phyloP scores from a whole-genome alignment of 2,329 filamentous ascomycete genomes.

The Capronia coronata region DNA sequence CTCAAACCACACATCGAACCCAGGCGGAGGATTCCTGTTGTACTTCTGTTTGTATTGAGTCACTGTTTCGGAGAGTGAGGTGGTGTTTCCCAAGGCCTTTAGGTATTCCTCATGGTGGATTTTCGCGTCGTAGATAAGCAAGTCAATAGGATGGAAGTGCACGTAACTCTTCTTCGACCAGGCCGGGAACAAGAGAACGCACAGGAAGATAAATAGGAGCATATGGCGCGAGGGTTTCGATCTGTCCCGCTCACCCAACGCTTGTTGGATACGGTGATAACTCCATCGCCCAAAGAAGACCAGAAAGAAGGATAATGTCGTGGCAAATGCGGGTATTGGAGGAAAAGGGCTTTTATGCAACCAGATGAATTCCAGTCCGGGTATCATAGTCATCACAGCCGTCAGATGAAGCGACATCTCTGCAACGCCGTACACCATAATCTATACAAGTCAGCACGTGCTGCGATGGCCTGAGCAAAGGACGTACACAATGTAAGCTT shows the following conservation, averaged over 20 bases:
- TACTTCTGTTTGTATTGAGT: conserved; percentile 49
- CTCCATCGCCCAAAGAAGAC: conserved; percentile 23
- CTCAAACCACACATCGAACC: conserved; percentile 55
- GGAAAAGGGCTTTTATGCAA: conserved; percentile 25
- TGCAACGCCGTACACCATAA: conserved; percentile 22
- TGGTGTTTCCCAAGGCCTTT: conserved; percentile 43
- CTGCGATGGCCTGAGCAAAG: not conserved
- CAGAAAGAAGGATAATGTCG: conserved; percentile 24
- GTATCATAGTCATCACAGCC: conserved; percentile 23
- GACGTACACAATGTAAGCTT: conserved; percentile 38
- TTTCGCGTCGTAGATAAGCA: conserved; percentile 47
- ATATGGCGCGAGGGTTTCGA: conserved; percentile 10
- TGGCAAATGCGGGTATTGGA: conserved; percentile 17
- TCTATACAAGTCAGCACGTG: conserved; percentile 21
- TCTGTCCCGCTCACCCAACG: conserved; percentile 17
- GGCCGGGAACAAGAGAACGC: conserved; percentile 38
- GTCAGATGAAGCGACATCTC: conserved; percentile 24
- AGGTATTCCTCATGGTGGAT: conserved; percentile 46
- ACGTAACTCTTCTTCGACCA: conserved; percentile 37
- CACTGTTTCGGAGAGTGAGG: conserved; percentile 45
- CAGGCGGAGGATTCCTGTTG: conserved; percentile 50
- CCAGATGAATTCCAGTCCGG: conserved; percentile 26
- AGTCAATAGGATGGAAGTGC: conserved; percentile 50
- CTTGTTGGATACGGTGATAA: conserved; percentile 21
- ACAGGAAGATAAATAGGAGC: conserved; percentile 33